A percentile compares a stretch with the other conserved stretches of the same genome.
These are phyloP conservation scores for Verticillium klebahnii DNA, from an alignment of 2,329 filamentous ascomycete species.

Conservation along the genomic window DNA sequence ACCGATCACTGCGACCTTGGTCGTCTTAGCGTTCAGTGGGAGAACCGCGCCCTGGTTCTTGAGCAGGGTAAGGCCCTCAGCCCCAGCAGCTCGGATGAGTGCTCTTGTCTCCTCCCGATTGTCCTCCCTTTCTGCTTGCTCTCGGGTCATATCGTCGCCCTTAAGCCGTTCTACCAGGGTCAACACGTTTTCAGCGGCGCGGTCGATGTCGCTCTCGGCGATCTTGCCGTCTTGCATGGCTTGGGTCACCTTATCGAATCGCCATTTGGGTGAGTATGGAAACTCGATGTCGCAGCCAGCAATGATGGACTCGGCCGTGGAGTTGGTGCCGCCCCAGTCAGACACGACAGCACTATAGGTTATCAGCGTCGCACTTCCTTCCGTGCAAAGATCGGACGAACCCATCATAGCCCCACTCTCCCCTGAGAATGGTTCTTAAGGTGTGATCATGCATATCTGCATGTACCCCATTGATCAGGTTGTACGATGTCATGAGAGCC, in stretches of 20 bases:
- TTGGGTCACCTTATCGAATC: slow-evolving; percentile 51
- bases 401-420: slow-evolving; percentile 61
- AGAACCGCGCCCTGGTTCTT: slow-evolving; percentile 59
- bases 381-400: slow-evolving; percentile 20
- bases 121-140: slow-evolving; percentile 53
- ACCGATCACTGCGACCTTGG: slow-evolving; percentile 61
- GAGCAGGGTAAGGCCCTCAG: slow-evolving; percentile 58
- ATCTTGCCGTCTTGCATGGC: slow-evolving; percentile 46
- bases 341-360: slow-evolving; percentile 46
- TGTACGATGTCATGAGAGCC: slow-evolving; percentile 67
- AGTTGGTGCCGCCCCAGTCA: slow-evolving; percentile 56
- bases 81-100: slow-evolving; percentile 57
- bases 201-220: slow-evolving; percentile 45
- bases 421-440: slow-evolving; percentile 52
- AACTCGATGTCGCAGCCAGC: slow-evolving; percentile 56
- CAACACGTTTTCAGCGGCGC: slow-evolving; percentile 55
- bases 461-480: slow-evolving; percentile 60
- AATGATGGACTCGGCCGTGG: slow-evolving; percentile 48
- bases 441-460: slow-evolving; percentile 52
- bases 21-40: slow-evolving; percentile 49
- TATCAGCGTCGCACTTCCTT: not conserved
- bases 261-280: slow-evolving; percentile 50
- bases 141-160: slow-evolving; percentile 51
- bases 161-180: slow-evolving; percentile 58
- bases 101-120: slow-evolving; percentile 52